Percentiles rank a stretch among this genome's conserved stretches.
These are phyloP conservation scores for Trichophyton benhamiae DNA, from an alignment of 2,329 filamentous ascomycete species.

Conservation along the genomic window DNA sequence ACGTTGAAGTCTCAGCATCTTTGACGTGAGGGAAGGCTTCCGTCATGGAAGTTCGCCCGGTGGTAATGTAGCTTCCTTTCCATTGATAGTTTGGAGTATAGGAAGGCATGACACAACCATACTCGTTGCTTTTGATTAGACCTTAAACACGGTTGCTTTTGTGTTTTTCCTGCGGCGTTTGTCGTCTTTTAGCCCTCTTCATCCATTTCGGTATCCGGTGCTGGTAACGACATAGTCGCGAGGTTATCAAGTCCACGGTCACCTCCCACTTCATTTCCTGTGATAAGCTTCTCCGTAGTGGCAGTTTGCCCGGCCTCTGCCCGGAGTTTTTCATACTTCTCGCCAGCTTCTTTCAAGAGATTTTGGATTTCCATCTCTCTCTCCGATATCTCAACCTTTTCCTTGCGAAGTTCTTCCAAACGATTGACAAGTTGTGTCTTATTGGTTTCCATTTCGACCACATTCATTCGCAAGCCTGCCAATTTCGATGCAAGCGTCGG, in stretches of 20 bases:
- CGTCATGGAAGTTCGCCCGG: neutral
- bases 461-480: slow-evolving; percentile 47
- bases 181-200: neutral
- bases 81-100: slow-evolving; percentile 6
- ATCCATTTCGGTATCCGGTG: neutral
- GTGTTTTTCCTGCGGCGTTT: no score
- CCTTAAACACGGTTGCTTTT: neutral
- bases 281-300: slow-evolving; percentile 17
- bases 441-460: slow-evolving; percentile 52
- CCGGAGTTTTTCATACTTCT: slow-evolving; percentile 51
- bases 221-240: slow-evolving; percentile 14
- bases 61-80: neutral
- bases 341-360: slow-evolving; percentile 67
- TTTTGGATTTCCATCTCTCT: slow-evolving; percentile 70
- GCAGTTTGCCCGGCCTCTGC: slow-evolving; percentile 27
- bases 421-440: slow-evolving; percentile 48
- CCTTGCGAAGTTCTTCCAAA: slow-evolving; percentile 54
- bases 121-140: neutral
- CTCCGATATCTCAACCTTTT: slow-evolving; percentile 55
- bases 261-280: slow-evolving; percentile 20
- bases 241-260: slow-evolving; percentile 29
- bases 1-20: neutral
- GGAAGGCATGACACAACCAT: neutral
- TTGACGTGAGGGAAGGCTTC: neutral
- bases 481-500: slow-evolving; percentile 60